Evolutionary conservation across 2,329 filamentous ascomycete genomes (phyloP).

Genomic region (Fusarium domesticum): DNA sequence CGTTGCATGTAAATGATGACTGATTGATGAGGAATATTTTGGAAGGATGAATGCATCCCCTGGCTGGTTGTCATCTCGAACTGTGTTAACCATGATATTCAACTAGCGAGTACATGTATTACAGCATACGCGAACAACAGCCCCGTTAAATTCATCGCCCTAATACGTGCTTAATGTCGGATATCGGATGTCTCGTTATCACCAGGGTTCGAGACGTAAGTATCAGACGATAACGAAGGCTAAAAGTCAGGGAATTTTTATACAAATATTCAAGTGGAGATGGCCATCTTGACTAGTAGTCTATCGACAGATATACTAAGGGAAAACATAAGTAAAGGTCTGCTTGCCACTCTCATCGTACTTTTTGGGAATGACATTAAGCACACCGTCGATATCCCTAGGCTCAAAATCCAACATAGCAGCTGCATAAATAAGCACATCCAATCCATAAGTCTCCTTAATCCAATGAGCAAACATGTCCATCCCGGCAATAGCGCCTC

Average conservation of each 20-base stretch:
- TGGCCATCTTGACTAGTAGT: too few relatives aligned
- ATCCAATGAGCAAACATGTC: constrained; percentile 43
- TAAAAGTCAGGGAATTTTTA: too few relatives aligned
- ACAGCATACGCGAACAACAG: too few relatives aligned
- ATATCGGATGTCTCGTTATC: too few relatives aligned
- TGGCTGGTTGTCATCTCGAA: too few relatives aligned
- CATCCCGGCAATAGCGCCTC: constrained; percentile 45
- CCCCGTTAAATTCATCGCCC: too few relatives aligned
- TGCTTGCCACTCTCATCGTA: constrained; percentile 31
- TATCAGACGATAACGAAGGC: too few relatives aligned
- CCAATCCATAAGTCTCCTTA: constrained; percentile 33
- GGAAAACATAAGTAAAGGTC: constrained; percentile 18
- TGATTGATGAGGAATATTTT: background rate
- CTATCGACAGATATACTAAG: background rate
- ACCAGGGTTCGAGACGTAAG: too few relatives aligned
- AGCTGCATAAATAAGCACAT: constrained; percentile 23
- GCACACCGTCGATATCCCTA: constrained; percentile 32
- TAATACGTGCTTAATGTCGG: too few relatives aligned
- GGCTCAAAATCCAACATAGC: constrained; percentile 35
- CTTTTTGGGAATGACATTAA: constrained; percentile 27
- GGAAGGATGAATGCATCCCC: too few relatives aligned
- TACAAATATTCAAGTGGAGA: too few relatives aligned
- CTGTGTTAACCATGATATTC: background rate
- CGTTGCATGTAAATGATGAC: background rate
- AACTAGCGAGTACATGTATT: background rate